Conservation (phyloP, 148 eudicot genomes). For the Vaccinium macrocarpon region DNA sequence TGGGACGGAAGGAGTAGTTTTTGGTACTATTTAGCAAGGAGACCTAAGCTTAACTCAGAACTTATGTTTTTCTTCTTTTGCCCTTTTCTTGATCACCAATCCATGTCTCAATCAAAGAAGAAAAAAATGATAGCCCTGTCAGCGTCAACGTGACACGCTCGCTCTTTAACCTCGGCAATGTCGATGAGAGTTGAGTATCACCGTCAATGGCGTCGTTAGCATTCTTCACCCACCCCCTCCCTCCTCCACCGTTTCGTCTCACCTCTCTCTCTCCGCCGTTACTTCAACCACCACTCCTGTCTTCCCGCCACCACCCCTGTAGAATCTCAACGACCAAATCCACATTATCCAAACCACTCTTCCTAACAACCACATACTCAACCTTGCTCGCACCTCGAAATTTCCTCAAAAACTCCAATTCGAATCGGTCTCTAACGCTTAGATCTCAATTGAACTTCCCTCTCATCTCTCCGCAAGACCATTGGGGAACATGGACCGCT, state of each 20-base stretch:
- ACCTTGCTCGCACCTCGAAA: neutral
- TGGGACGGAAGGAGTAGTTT: no score
- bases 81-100: no score
- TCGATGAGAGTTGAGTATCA: neutral
- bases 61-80: no score
- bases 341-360: neutral
- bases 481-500: constrained; percentile 88
- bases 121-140: neutral
- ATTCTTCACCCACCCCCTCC: neutral
- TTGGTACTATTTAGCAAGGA: no score
- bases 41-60: no score
- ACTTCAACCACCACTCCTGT: constrained; percentile 10
- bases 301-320: constrained; percentile 9
- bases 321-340: constrained; percentile 7
- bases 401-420: neutral
- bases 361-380: neutral
- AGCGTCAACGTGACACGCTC: neutral
- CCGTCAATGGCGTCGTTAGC: neutral
- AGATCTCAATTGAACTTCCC: constrained; percentile 43
- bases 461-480: constrained; percentile 62
- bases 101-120: neutral
- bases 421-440: constrained; percentile 22
- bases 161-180: neutral
- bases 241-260: neutral
- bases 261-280: neutral